Evolutionary conservation across 805 yeast genomes (phyloP), one percentile per base, ranked within the genome.

Genomic region (Lipomyces chichibuensis): DNA sequence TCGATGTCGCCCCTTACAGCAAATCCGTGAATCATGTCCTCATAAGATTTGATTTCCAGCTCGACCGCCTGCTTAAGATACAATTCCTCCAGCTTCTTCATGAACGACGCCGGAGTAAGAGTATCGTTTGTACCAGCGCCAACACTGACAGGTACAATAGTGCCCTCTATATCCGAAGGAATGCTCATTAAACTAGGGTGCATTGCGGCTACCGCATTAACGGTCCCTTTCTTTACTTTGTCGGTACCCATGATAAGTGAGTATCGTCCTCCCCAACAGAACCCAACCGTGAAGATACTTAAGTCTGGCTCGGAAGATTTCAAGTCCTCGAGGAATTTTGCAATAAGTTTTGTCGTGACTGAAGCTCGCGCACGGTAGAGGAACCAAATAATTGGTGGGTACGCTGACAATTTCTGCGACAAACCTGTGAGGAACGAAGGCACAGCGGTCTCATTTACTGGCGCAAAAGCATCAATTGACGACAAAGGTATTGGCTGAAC

Each of bases 231-330:
- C 43, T 32, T 23, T 8, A 63, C 43, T 37, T 25, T 35, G 23
- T 56, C 51, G 13, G 64, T 56, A 11, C 53, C 64, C 35, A 58
- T 20, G 14, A 60, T 53, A 23, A 68, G 20, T 13, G 71, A 43
- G 52, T 53, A 63, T 29, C 69, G 55, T 11, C 71, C 70, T 11
- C 71, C 71, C 66, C 64, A 66, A 61, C 71, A 68, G 39, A 60
- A 65, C 2, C 71, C 71, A 14, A 68, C 69, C n/a, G 57, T 57
- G 46, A 62, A 66, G 35, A 66, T 33, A 2, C 62, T 57, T 11
- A 37, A 7, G 3, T 59, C 54, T 11, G 64, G 58, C 52, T 49
- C 53, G 14, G 58, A 49, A 4, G 27, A 37, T 43, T 57, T 49
- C 9, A 64, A 29, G 29, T 53, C 43, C 55, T 58, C 59, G 20